Base-by-base conservation (phyloP, 2,329 filamentous ascomycete species). In the Cordyceps pruinosa region DNA sequence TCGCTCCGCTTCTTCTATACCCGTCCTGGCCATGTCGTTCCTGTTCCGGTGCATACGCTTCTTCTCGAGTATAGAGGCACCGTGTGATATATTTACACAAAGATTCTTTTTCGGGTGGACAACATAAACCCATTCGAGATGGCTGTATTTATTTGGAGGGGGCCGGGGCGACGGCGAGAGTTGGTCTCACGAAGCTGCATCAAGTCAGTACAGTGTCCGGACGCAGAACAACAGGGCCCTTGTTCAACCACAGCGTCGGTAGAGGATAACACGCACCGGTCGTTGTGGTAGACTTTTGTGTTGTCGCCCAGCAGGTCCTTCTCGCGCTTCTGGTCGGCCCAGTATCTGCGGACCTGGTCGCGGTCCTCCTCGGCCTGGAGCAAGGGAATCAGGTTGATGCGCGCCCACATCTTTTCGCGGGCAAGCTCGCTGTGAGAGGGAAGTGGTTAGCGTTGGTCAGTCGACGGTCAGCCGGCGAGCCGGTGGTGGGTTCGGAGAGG, bases 391-490 rank as follows among this genome's bases (percentile, higher is more conserved):
- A 99, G 81, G 76, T 97, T 85, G 75, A 99, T 96, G 70, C 94
- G 88, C 61, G 90, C 85, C 94, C 94, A 99, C 84, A 96, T 94
- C 81, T 97, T 99, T 71, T 99, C 94, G 66, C 94, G 90, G 62
- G 86, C 89, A 64, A 96, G 86, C 75, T 99, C 94, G 70, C 92
- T 97, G 67, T 58, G 0, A 1, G n/a, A 39, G 13, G 5, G 10
- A 17, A 10, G 21, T 17, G 6, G 60, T 64, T 34, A 63, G 58
- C 10, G 23, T 35, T 15, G 13, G 8, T 49, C 35, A 12, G 45
- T 21, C 25, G 19, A 41, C 42, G n/a, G 15, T 45, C 23, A 19
- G 15, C 8, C 2, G 8, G 9, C 5, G 19, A 28, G 26, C 39
- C 34, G 34, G 34, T 32, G 41, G 51, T 58, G 15, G 44, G 6